Evolutionary conservation across 768 basidiomycete species (phyloP), one percentile per base, ranked within the genome.

Genomic region (Melanogaster broomeanus): DNA sequence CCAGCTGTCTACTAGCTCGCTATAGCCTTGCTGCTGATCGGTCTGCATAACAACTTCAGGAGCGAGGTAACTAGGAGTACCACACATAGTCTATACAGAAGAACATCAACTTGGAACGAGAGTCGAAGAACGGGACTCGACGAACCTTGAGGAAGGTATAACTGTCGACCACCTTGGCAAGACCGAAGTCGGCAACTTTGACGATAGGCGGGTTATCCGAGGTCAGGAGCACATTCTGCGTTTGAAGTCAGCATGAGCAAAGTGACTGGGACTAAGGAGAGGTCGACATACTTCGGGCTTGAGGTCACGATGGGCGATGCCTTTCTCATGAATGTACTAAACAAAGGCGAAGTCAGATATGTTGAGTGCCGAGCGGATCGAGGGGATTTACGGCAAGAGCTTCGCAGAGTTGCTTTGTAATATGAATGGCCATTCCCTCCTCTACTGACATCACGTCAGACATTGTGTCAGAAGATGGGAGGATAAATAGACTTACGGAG

Each of bases 131-230:
- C n/a, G 6, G n/a, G 25, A 34, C 13, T 21, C 5, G 24, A 68
- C 83, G 15, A 56, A 92, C 91, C 57, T 79, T 79, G 12, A 93
- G 71, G 80, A 88, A 87, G 0, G 89, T 92, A 58, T 82, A 65
- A 56, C 83, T 85, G 56, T 91, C 85, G 21, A 91, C 84, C n/a
- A 88, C 83, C 66, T 98, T 99, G 1, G 96, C 95, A 7, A 98
- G 81, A 4, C 96, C 96, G 64, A 97, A 99, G 68, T 98, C 96
- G 3, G 96, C 95, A 15, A 98, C 87, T 64, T 98, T 98, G 59
- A 91, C 83, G 2, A 72, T 68, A 0, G 88, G 88, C 0, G 88
- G 89, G 2, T 74, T 57, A 37, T 85, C 81, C 10, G 64, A 74
- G 1, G 93, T 94, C n/a, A 97, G 69, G 2, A 96, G 79, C 7